Conservation (phyloP, 2,329 filamentous ascomycete species). For the Lasiodiplodia sp. region DNA sequence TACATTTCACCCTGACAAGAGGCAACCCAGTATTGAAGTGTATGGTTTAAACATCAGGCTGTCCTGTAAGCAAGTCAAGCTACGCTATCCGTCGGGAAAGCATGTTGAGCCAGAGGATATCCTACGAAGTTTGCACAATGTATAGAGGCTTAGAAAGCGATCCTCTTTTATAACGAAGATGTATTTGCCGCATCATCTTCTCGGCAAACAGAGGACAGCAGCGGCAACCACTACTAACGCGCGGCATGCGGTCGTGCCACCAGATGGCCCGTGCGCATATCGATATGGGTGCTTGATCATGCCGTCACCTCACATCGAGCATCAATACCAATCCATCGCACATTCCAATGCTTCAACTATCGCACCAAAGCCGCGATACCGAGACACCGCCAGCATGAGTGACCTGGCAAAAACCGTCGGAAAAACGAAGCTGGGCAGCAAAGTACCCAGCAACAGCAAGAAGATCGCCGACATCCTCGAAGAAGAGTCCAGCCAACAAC, state of each 20-base stretch:
- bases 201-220: fast-evolving
- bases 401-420: slow-evolving; percentile 81
- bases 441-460: slow-evolving; percentile 54
- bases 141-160: not conserved
- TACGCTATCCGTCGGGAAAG: not conserved
- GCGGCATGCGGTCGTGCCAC: not conserved
- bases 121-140: not conserved
- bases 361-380: not conserved
- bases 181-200: not conserved
- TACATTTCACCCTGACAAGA: not conserved
- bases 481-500: slow-evolving; percentile 53
- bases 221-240: not conserved
- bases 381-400: slow-evolving; percentile 66
- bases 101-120: not conserved
- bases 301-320: not conserved
- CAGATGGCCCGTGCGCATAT: slow-evolving; percentile 18
- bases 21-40: not conserved
- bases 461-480: slow-evolving; percentile 61
- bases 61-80: not conserved
- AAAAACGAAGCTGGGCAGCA: slow-evolving; percentile 68
- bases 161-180: not conserved
- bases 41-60: not conserved
- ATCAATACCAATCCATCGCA: slow-evolving; percentile 12
- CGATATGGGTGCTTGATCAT: slow-evolving; percentile 9
- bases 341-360: slow-evolving; percentile 8